Evolutionary conservation across 78 protist genomes (phyloP), one percentile per base, ranked within the genome.

Genomic region (Guillardia theta): DNA sequence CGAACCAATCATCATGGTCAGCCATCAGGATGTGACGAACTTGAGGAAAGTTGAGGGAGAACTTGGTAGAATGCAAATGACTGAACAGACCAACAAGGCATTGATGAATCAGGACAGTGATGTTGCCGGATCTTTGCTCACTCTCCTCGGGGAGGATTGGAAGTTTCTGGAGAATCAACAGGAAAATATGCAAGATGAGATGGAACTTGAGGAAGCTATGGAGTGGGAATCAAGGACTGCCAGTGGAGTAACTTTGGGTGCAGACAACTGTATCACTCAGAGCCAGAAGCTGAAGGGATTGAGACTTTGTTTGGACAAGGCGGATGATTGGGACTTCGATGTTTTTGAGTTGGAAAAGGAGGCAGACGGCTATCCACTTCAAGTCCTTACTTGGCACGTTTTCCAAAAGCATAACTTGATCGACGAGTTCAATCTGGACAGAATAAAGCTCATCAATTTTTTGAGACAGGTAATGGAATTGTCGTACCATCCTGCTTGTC

Each of bases 41-140:
- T 50, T 78, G 50, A 45, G 90, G 53, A 78, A 78, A 48, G 90
- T 78, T 22, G 90, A 78, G 90, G 90, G 90, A 18, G 90, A 78
- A 30, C 90, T 78, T 18, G 90, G 90, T n/a, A 19, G 90, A 6
- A 78, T 78, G 90, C 50, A 43, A 18, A 78, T 78, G 90, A 24
- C 43, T n/a, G 90, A 0, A 30, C 10, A 8, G 43, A 78, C 90
- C 90, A 78, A 43, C 50, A 37, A 78, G 50, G 90, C 39, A 36
- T 50, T 78, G 43, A 18, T 6, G 90, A 37, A 78, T 22, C 90
- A 78, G 53, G 90, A 78, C 90, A n/a, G 43, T 0, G 90, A 78
- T 50, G 90, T 78, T n/a, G 90, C 90, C 30, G 90, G 90, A 19
- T 78, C 90, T 46, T 50, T 78, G 50, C 45, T 78, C 37, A 48